Percentiles rank a stretch among this genome's conserved stretches.
Conservation (phyloP, 331 rosid genomes). For the Rosa hybrid region DNA sequence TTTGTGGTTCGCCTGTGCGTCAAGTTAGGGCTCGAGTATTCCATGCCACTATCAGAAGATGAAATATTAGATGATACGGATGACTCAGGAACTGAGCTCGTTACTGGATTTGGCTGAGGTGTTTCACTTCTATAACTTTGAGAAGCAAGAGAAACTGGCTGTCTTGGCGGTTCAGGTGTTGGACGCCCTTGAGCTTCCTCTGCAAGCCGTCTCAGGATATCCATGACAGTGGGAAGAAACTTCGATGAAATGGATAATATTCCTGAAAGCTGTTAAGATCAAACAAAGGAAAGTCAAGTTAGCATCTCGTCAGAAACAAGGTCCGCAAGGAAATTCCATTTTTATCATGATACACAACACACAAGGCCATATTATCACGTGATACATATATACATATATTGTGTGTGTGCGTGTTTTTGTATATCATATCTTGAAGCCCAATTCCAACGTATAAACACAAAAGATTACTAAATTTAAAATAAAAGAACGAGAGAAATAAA, state of each 20-base stretch:
- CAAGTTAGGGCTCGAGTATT: conserved; percentile 51
- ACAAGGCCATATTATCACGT: background rate
- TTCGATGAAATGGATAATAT: conserved; percentile 64
- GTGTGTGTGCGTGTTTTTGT: background rate
- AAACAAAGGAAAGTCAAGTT: conserved; percentile 10
- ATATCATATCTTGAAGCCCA: background rate
- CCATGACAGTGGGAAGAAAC: conserved; percentile 78
- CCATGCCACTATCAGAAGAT: conserved; percentile 43
- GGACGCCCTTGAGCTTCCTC: conserved; percentile 74
- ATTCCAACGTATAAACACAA: background rate
- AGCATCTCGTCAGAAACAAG: conserved; percentile 5
- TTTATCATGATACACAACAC: background rate
- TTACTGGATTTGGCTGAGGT: conserved; percentile 35
- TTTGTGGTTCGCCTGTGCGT: conserved; percentile 52
- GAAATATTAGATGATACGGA: conserved; percentile 50
- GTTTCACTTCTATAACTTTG: conserved; percentile 48
- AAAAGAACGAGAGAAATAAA: background rate
- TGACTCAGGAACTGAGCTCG: conserved; percentile 47
- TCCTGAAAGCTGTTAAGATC: conserved; percentile 68
- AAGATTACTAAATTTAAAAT: background rate
- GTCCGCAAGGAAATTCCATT: background rate
- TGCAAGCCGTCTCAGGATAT: conserved; percentile 72
- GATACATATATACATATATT: background rate
- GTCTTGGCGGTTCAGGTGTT: conserved; percentile 34
- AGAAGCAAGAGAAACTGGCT: conserved; percentile 33